Percentiles rank a stretch among this genome's conserved stretches.
These are phyloP conservation scores for Syzygium syzygioides DNA, from an alignment of 441 rosid species.

Conservation along the genomic window DNA sequence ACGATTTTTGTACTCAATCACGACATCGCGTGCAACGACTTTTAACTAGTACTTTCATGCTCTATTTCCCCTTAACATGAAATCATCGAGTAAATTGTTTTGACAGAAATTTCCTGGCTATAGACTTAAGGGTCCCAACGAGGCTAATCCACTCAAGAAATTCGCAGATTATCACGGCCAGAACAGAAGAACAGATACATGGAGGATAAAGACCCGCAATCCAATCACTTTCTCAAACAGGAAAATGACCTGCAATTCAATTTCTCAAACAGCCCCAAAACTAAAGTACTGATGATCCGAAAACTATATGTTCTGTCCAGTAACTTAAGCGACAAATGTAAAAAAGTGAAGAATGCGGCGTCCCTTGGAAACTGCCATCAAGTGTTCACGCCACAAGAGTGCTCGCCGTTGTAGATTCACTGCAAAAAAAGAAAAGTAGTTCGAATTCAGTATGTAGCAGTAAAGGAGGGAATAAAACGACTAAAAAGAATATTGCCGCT, in stretches of 20 bases:
- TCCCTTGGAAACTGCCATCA: not conserved
- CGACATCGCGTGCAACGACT: not conserved
- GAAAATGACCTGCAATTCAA: not conserved
- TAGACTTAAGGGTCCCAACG: not conserved
- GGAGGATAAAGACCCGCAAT: not conserved
- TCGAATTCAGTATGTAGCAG: too few relatives aligned
- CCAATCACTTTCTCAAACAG: not conserved
- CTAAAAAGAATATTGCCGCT: not conserved
- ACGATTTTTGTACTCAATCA: accelerated
- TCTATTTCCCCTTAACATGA: not conserved
- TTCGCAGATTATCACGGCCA: not conserved
- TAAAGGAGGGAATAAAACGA: not conserved
- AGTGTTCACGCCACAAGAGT: conserved; percentile 44
- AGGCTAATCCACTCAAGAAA: not conserved
- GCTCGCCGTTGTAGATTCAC: conserved; percentile 58
- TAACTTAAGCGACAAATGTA: not conserved
- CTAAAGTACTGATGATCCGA: not conserved
- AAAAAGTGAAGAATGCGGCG: not conserved
- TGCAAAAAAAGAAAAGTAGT: conserved; percentile 9
- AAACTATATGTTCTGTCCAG: not conserved
- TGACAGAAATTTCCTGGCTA: not conserved
- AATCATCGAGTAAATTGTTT: not conserved
- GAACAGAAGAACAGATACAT: not conserved
- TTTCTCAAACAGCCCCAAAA: conserved; percentile 2
- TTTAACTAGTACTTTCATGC: accelerated